These are phyloP conservation scores for Saccharomycopsis amapae DNA, from an alignment of 805 yeast species.

Conservation along the genomic window DNA sequence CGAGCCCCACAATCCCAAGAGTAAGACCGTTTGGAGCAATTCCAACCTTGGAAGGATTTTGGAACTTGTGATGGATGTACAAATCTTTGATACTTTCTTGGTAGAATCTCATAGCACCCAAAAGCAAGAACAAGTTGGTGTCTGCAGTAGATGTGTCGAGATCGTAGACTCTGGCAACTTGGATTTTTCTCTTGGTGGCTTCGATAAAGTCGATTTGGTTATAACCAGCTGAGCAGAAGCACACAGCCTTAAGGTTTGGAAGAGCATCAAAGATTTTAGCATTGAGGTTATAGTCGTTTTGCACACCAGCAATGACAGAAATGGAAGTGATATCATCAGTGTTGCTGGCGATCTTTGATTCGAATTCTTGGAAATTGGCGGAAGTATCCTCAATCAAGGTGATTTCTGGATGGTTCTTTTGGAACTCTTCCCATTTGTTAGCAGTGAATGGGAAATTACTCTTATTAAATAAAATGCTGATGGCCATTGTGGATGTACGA, in stretches of 20 bases:
- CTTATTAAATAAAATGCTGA: constrained; percentile 13
- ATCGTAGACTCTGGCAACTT: constrained; percentile 46
- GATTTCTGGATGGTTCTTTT: constrained; percentile 11
- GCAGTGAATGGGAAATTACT: constrained; percentile 17
- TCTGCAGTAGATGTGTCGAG: constrained; percentile 52
- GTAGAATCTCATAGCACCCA: constrained; percentile 47
- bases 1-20: constrained; percentile 41
- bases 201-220: constrained; percentile 42
- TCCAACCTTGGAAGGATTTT: constrained; percentile 36
- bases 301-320: constrained; percentile 18
- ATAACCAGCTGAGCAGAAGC: constrained; percentile 43
- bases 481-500: too few relatives aligned
- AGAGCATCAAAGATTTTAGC: constrained; percentile 13
- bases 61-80: constrained; percentile 31
- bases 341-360: constrained; percentile 1
- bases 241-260: constrained; percentile 18
- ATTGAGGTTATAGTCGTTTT: constrained; percentile 16
- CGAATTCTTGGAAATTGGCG: constrained; percentile 10
- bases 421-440: constrained; percentile 18
- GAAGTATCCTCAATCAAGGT: constrained; percentile 11
- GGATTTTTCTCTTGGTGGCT: constrained; percentile 36
- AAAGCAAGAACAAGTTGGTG: constrained; percentile 42
- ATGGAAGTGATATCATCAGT: constrained; percentile 1
- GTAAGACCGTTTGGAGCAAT: constrained; percentile 38
- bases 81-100: constrained; percentile 36